Base-by-base conservation (phyloP, 805 yeast species). In the Komagataella ulmi region DNA sequence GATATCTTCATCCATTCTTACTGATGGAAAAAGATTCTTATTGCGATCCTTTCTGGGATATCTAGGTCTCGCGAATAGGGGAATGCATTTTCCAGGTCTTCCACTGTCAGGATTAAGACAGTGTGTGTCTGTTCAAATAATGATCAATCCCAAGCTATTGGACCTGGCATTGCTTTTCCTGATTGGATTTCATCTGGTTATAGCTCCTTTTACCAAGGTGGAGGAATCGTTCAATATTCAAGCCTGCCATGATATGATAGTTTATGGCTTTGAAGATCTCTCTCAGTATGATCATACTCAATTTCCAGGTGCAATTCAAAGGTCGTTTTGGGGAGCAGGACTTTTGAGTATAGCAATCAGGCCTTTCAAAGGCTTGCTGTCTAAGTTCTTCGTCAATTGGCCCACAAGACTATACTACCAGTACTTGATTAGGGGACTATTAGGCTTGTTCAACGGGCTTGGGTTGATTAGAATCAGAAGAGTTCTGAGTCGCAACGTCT, bases 141-240 rank as follows among this genome's bases (percentile, higher is more conserved):
- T 30, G 40, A 14, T 30, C 40, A 30, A 30, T 30, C 40, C 8
- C 40, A 30, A 30, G 1, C 40, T 30, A 30, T 30, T 62, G 8
- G 63, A 64, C 53, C 40, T 51, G 5, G 53, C 68, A 5, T 63
- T 83, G 14, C 54, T 85, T 18, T 70, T 66, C 3, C 62, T 75
- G 5, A 72, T 85, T 8, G 62, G 72, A 1, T 65, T 66, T 48
- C 81, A 83, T 61, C 58, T 85, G 54, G 55, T 70, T 8, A 58
- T 77, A 1, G 75, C 96, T 0, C 97, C 97, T 0, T 88, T 70
- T 65, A 84, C 97, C 1, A 91, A 91, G 66, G 97, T 91, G 0
- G 97, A 91, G 63, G 98, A 91, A 64, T 87, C 96, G 24, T 91
- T 91, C 72, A 87, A 83, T 58, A 70, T 87, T 47, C 97, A 91